phyloP scores from a whole-genome alignment of 345 rosid species.

The Salix arbutifolia region DNA sequence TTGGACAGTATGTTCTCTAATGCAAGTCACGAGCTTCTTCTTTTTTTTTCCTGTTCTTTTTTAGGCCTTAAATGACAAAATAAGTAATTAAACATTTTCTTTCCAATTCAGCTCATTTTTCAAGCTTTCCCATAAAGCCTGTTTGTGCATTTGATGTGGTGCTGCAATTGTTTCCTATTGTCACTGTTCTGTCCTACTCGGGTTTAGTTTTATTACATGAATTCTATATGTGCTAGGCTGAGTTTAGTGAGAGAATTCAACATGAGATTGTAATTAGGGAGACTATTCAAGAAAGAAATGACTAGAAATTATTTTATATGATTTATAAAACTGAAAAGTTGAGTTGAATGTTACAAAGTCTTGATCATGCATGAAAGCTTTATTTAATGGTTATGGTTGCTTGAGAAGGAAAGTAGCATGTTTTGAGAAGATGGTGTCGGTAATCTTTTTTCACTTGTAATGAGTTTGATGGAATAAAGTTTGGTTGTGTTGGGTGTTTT shows the following conservation, averaged over 20 bases:
- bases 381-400: neutral
- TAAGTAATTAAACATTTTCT: neutral
- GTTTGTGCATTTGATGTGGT: neutral
- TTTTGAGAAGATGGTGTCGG: neutral
- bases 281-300: neutral
- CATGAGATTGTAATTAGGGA: neutral
- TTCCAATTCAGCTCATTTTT: neutral
- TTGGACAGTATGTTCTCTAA: conserved; percentile 78
- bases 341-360: neutral
- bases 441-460: neutral
- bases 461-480: neutral
- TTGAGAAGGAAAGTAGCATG: neutral
- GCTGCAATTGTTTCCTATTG: neutral
- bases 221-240: neutral
- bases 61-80: neutral
- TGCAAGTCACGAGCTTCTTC: conserved; percentile 2
- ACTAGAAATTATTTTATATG: neutral
- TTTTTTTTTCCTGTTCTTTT: neutral
- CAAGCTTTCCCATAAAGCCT: neutral
- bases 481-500: neutral
- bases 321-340: neutral
- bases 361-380: neutral
- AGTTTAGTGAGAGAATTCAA: neutral
- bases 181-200: neutral
- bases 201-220: neutral